Evolutionary conservation across 495 filamentous ascomycete species (phyloP).

Genomic region (Xylaria intraflava): DNA sequence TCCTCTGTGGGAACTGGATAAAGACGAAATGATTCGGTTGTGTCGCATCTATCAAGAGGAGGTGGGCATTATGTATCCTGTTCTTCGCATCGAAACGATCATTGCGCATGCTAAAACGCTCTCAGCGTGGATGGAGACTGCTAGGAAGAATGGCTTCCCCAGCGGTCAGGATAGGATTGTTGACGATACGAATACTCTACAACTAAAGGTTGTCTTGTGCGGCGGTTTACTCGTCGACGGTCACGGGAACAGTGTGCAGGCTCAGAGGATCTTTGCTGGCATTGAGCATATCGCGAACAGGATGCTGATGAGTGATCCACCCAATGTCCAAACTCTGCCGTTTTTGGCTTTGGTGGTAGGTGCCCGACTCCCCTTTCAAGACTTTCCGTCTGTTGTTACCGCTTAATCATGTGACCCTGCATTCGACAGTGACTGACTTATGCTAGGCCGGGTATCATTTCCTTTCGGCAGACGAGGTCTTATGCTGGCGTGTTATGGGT

Average conservation of each 20-base stretch:
- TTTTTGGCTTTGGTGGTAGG: conserved; percentile 57
- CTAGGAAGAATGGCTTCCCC: conserved; percentile 22
- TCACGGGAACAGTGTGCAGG: conserved; percentile 67
- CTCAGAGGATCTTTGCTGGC: conserved; percentile 60
- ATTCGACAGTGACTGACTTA: conserved; percentile 17
- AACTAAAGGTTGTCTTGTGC: conserved; percentile 75
- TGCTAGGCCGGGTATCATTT: conserved; percentile 69
- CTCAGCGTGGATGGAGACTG: conserved; percentile 60
- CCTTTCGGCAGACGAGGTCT: conserved; percentile 70
- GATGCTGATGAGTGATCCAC: conserved; percentile 57
- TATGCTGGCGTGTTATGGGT: conserved; percentile 75
- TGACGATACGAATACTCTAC: conserved; percentile 58
- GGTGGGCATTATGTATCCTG: conserved; percentile 79
- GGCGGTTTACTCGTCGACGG: conserved; percentile 66
- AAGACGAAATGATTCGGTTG: conserved; percentile 65
- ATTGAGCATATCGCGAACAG: conserved; percentile 63
- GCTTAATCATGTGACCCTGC: background rate
- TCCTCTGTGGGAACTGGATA: conserved; percentile 66
- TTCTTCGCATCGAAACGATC: conserved; percentile 63
- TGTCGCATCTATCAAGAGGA: conserved; percentile 75
- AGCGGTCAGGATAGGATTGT: conserved; percentile 51
- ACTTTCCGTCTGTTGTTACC: background rate
- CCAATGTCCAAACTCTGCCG: conserved; percentile 63
- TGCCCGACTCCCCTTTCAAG: background rate
- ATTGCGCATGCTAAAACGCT: conserved; percentile 58